Evolutionary conservation across 306 rosid species (phyloP).

Genomic region (Cucurbita moschata): DNA sequence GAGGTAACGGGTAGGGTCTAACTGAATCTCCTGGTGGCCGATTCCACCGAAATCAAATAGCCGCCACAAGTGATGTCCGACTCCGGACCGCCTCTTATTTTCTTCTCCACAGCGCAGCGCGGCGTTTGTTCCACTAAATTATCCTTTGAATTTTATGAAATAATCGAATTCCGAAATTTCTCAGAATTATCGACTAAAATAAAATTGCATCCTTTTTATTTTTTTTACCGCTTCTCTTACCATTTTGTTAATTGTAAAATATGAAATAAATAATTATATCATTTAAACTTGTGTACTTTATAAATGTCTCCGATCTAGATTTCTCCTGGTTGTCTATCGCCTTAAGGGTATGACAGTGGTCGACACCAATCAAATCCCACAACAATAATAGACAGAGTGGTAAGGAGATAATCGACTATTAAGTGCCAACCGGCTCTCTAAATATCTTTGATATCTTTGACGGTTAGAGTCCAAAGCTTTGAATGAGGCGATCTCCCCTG

Average conservation of each 20-base stretch:
- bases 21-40: not conserved
- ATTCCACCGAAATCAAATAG: not conserved
- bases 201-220: not conserved
- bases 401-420: too few relatives aligned
- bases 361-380: too few relatives aligned
- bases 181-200: not conserved
- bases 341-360: too few relatives aligned
- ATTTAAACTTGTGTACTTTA: too few relatives aligned
- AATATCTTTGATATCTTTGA: not conserved
- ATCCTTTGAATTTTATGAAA: not conserved
- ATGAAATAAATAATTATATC: too few relatives aligned
- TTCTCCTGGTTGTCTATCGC: too few relatives aligned
- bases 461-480: not conserved
- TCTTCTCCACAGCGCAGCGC: not conserved
- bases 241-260: too few relatives aligned
- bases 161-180: not conserved
- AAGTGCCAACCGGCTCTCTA: too few relatives aligned
- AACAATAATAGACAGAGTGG: too few relatives aligned
- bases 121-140: not conserved
- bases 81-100: conserved; percentile 1
- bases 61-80: not conserved
- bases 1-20: not conserved
- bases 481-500: not conserved
- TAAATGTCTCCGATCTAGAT: too few relatives aligned
- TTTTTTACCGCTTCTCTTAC: too few relatives aligned